A percentile compares a stretch with the other conserved stretches of the same genome.
These are phyloP conservation scores for Neoascochyta sp. DNA, from an alignment of 2,329 filamentous ascomycete genomes.

Conservation along the genomic window DNA sequence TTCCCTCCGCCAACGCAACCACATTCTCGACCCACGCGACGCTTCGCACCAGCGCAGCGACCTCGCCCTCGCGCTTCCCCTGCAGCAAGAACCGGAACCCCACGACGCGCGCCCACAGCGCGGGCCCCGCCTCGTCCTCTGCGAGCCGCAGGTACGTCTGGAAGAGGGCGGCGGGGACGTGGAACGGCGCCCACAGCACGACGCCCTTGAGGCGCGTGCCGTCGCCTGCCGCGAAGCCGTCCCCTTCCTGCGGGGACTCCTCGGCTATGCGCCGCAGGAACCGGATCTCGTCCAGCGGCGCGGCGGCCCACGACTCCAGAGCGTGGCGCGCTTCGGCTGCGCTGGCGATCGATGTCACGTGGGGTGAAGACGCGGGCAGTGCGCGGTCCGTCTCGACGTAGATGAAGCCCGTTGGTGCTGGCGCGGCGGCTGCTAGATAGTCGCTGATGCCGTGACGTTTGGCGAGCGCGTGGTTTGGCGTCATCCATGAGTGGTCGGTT, in stretches of 20 bases:
- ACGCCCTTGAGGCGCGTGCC: conserved; percentile 59
- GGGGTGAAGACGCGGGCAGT: conserved; percentile 14
- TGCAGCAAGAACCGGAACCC: conserved; percentile 84
- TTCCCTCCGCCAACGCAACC: conserved; percentile 55
- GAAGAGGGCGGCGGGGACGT: conserved; percentile 59
- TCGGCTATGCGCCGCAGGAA: conserved; percentile 65
- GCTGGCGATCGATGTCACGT: conserved; percentile 1
- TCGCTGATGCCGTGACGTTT: conserved; percentile 62
- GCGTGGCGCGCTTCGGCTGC: conserved; percentile 6
- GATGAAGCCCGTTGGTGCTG: conserved; percentile 59
- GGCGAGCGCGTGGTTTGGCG: conserved; percentile 52
- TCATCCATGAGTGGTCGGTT: conserved; percentile 66
- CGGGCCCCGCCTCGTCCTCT: conserved; percentile 57
- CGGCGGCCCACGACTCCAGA: conserved; percentile 57
- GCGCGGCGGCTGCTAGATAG: conserved; percentile 44
- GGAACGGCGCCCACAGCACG: conserved; percentile 82
- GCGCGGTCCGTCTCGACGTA: conserved; percentile 77
- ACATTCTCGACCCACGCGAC: conserved; percentile 49
- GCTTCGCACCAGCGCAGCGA: conserved; percentile 35
- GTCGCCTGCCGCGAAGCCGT: conserved; percentile 48
- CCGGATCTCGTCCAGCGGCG: conserved; percentile 67
- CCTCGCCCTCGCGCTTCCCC: conserved; percentile 35
- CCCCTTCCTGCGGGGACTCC: conserved; percentile 62
- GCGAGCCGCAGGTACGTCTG: conserved; percentile 62
- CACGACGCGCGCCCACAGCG: conserved; percentile 63